phyloP scores from a whole-genome alignment of 2,329 filamentous ascomycete genomes.

The Karstenula rhodostoma region DNA sequence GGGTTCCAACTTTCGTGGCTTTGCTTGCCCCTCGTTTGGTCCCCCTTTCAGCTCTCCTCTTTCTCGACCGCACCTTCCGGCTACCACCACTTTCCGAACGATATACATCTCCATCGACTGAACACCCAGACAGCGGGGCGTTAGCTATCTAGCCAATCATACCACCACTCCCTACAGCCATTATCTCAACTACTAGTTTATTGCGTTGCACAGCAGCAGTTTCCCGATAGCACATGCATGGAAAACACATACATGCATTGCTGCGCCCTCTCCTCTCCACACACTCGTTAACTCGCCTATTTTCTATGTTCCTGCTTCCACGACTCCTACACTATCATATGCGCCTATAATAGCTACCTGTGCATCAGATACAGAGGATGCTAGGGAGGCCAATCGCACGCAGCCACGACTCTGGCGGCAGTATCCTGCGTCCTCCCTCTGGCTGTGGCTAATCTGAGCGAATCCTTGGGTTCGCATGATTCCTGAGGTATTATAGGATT shows the following conservation, averaged over 20 bases:
- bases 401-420: slow-evolving; percentile 1
- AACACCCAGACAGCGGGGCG: not conserved
- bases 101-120: not conserved
- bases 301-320: not conserved
- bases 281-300: not conserved
- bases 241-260: slow-evolving; percentile 19
- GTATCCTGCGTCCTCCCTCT: not conserved
- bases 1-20: not conserved
- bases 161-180: not conserved
- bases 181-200: not conserved
- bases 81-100: not conserved
- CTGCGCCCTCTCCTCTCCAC: slow-evolving; percentile 11
- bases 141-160: not conserved
- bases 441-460: not conserved
- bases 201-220: slow-evolving; percentile 1
- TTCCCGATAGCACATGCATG: slow-evolving; percentile 9
- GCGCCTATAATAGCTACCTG: not conserved
- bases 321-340: not conserved
- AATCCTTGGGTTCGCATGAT: not conserved
- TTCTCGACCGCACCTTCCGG: not conserved
- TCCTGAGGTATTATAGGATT: not conserved
- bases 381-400: slow-evolving; percentile 5
- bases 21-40: not conserved
- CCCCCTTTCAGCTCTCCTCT: not conserved
- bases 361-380: not conserved